phyloP scores from a whole-genome alignment of 495 filamentous ascomycete genomes.

The Tuber aestivum region DNA sequence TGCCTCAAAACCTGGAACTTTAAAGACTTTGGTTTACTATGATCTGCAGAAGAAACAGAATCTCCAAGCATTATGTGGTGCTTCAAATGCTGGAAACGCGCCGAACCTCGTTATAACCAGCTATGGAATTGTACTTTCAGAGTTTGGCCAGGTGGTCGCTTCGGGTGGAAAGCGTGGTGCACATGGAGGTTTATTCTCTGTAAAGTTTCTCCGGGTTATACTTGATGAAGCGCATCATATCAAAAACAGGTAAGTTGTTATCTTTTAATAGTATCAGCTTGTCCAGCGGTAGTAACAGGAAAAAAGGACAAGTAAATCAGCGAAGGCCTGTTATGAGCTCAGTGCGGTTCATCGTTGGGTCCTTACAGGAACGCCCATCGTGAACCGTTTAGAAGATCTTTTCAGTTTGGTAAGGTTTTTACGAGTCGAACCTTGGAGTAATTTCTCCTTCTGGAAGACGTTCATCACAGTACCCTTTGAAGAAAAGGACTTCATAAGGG shows the following conservation, averaged over 20 bases:
- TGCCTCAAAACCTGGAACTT: constrained; percentile 69
- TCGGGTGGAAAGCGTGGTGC: constrained; percentile 52
- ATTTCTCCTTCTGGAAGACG: constrained; percentile 97
- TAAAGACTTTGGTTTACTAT: constrained; percentile 87
- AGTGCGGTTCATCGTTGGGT: constrained; percentile 82
- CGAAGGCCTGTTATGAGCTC: constrained; percentile 86
- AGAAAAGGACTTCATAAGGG: constrained; percentile 83
- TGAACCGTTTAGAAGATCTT: constrained; percentile 93
- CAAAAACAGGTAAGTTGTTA: constrained; percentile 70
- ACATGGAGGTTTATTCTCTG: constrained; percentile 73
- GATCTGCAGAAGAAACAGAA: constrained; percentile 74
- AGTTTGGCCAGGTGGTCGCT: constrained; percentile 65
- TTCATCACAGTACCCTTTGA: constrained; percentile 98
- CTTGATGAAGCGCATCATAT: constrained; percentile 92
- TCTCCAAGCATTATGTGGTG: constrained; percentile 68
- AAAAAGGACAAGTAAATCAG: constrained; percentile 57
- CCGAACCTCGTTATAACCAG: constrained; percentile 93
- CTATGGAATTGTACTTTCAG: constrained; percentile 85
- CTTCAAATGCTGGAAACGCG: constrained; percentile 63
- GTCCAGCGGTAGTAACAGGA: constrained; percentile 31
- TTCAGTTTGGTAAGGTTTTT: constrained; percentile 90
- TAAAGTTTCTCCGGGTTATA: constrained; percentile 90
- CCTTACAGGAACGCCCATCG: constrained; percentile 91
- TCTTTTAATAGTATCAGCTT: constrained; percentile 19
- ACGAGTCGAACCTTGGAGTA: constrained; percentile 92